Conservation (phyloP, 768 basidiomycete genomes). For the Lenzites betulinus region DNA sequence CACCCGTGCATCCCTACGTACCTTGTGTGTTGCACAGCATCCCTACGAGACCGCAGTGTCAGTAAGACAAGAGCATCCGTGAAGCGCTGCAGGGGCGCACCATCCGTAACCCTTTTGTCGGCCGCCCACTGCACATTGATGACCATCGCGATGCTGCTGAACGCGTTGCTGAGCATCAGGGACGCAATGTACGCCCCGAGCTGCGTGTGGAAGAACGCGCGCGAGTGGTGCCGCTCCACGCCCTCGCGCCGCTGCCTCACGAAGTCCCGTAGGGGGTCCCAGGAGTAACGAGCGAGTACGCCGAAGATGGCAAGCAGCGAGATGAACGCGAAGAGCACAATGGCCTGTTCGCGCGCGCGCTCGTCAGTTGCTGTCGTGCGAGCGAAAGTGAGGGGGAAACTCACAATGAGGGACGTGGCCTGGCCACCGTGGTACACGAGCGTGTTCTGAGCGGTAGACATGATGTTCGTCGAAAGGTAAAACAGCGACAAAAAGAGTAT, state of each 20-base stretch:
- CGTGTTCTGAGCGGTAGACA: conserved; percentile 27
- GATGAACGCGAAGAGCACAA: conserved; percentile 54
- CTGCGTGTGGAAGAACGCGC: conserved; percentile 70
- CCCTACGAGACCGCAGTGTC: conserved; percentile 34
- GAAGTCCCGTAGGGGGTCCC: conserved; percentile 44
- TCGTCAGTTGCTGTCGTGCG: background rate
- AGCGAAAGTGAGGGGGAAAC: conserved; percentile 2
- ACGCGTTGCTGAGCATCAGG: conserved; percentile 59
- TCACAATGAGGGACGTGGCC: conserved; percentile 27
- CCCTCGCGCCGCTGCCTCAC: conserved; percentile 16
- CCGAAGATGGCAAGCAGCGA: conserved; percentile 55
- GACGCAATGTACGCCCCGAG: conserved; percentile 70
- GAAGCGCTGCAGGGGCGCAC: background rate
- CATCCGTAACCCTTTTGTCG: conserved; percentile 4
- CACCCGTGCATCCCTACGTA: conserved; percentile 28
- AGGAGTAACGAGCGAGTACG: conserved; percentile 50
- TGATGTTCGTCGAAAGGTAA: conserved; percentile 28
- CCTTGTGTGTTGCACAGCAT: conserved; percentile 61
- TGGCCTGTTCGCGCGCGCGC: conserved; percentile 32
- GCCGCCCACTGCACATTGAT: conserved; percentile 52
- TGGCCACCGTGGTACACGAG: conserved; percentile 23
- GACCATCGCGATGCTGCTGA: conserved; percentile 54
- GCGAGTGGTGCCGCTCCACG: conserved; percentile 23
- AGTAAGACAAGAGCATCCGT: background rate
- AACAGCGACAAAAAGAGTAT: conserved; percentile 30